phyloP scores from a whole-genome alignment of 768 basidiomycete genomes.

The Termitomyces sp. region DNA sequence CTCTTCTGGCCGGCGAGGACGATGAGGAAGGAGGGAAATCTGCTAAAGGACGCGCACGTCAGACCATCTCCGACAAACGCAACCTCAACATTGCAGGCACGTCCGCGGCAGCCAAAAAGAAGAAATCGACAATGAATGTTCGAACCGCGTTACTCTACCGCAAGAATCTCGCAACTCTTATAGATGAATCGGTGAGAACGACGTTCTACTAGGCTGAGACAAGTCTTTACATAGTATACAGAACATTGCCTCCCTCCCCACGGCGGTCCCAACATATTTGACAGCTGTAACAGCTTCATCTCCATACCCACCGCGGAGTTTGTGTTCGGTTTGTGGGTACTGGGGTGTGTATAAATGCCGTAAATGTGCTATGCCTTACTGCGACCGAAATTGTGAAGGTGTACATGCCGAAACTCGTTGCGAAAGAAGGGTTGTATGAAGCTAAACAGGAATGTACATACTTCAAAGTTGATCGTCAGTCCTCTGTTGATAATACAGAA shows the following conservation, averaged over 20 bases:
- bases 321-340: constrained; percentile 88
- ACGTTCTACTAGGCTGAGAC: not conserved
- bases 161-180: constrained; percentile 67
- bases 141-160: constrained; percentile 79
- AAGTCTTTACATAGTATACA: constrained; percentile 20
- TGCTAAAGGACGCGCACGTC: constrained; percentile 66
- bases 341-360: constrained; percentile 78
- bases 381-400: constrained; percentile 66
- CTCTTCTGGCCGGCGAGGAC: constrained; percentile 42
- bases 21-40: constrained; percentile 43
- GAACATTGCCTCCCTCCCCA: constrained; percentile 55
- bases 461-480: not conserved
- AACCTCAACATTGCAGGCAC: constrained; percentile 45
- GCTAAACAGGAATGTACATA: not conserved
- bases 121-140: constrained; percentile 80
- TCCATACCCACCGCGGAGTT: constrained; percentile 57
- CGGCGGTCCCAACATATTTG: constrained; percentile 63
- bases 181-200: constrained; percentile 77
- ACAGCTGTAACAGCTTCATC: constrained; percentile 62
- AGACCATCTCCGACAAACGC: constrained; percentile 78
- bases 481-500: not conserved
- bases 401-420: constrained; percentile 81
- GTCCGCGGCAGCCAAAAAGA: constrained; percentile 54
- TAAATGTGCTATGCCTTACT: constrained; percentile 74
- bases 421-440: constrained; percentile 63